Base-by-base conservation (phyloP, 2,329 filamentous ascomycete species). In the Gliomastix tumulicola region DNA sequence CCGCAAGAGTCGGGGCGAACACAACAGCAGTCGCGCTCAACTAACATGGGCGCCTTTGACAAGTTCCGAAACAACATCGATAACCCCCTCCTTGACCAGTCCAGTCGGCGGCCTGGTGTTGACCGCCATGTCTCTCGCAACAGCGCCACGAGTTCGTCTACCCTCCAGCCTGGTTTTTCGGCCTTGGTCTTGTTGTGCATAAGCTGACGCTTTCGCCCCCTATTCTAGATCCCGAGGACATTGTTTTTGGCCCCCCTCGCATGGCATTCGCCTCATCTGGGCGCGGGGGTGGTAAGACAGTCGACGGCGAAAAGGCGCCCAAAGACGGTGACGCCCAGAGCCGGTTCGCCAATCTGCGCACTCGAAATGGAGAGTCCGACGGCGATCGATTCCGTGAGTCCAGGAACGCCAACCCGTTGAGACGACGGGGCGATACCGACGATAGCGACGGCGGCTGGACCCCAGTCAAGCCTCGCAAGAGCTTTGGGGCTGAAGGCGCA, bases 231-330 rank as follows among this genome's bases (percentile, higher is more conserved):
- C 65, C 76, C 50, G 89, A 94, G 49, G 88, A 94, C 45, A 84
- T 94, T 40, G 74, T 92, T 40, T 82, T 95, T 40, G 88, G 86
- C 12, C 88, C 88, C 16, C 86, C 88, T 3, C 85, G 86, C 57
- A 86, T 79, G 32, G 78, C 79, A 31, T 95, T 96, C 59, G 78
- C 86, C 36, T 94, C 88, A 2, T 94, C 88, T 2, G 75, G 82
- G 17, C 85, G 84, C 40, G n/a, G n/a, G n/a, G 67, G 75, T 18
- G 56, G 60, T 36, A 67, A 70, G 41, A 60, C 63, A 12, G 61
- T 68, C 34, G 74, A 77, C 34, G 63, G 63, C 20, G 72, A 81
- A 20, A 79, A 76, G 46, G 53, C 62, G 4, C 42, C 53, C 18
- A 78, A 74, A 47, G 74, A 76, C 34, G 38, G 56, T 7, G 72